Conservation (phyloP, 1,139 yeast species). For the Candida dubliniensis region DNA sequence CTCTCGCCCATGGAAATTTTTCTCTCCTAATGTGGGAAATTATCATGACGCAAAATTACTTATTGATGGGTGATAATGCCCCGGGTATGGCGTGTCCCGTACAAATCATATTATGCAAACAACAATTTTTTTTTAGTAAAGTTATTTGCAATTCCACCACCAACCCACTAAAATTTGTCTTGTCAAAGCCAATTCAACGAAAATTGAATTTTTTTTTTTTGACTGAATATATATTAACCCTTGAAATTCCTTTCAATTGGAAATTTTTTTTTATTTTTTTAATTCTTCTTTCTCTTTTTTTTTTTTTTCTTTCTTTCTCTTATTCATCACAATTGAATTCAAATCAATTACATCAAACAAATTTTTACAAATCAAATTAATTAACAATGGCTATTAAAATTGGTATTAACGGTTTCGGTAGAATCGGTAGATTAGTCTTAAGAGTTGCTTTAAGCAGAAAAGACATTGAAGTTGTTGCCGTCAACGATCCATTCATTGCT, state of each 20-base stretch:
- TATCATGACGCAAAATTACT: not conserved
- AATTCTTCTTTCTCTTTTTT: constrained; percentile 3
- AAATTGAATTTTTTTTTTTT: constrained; percentile 1
- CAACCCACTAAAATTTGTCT: not conserved
- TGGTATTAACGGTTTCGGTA: constrained; percentile 90
- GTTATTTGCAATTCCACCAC: not conserved
- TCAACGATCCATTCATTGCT: constrained; percentile 82
- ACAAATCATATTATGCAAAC: not conserved
- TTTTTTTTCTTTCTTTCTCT: constrained; percentile 1
- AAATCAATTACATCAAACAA: constrained; percentile 6
- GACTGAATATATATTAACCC: constrained; percentile 7
- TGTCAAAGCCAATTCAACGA: too few species aligned
- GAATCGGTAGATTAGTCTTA: constrained; percentile 84
- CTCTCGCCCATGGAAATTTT: too few species aligned
- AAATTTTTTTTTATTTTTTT: not conserved
- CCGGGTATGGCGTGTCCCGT: constrained; percentile 7
- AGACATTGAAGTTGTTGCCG: constrained; percentile 74
- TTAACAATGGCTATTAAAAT: constrained; percentile 44
- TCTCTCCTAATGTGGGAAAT: too few species aligned
- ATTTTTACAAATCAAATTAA: constrained; percentile 5
- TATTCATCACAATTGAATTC: constrained; percentile 10
- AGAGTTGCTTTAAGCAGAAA: constrained; percentile 73
- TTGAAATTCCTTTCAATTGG: constrained; percentile 5
- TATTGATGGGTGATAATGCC: constrained; percentile 5
- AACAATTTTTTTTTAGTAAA: too few species aligned